phyloP scores from a whole-genome alignment of 257 asterid species.

The Solanum gracilifrons region DNA sequence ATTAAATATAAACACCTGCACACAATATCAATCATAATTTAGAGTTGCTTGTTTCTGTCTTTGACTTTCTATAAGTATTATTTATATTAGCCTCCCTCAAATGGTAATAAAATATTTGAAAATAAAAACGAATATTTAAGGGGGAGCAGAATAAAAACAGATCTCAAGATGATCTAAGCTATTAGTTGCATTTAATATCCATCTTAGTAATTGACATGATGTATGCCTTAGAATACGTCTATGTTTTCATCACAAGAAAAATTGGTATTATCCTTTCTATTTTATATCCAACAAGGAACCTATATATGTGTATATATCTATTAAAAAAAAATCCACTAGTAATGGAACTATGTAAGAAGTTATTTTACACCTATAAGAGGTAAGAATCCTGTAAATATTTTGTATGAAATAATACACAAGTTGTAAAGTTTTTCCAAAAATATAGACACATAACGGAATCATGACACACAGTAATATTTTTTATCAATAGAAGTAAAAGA shows the following conservation, averaged over 20 bases:
- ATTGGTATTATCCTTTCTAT: neutral
- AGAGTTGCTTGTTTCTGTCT: neutral
- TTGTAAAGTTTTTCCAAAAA: neutral
- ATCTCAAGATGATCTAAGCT: neutral
- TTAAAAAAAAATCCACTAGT: neutral
- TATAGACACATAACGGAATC: neutral
- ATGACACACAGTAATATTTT: neutral
- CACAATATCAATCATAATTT: neutral
- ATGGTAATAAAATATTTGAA: neutral
- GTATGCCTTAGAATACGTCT: neutral
- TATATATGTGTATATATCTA: rapidly evolving
- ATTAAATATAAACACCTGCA: neutral
- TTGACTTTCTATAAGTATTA: neutral
- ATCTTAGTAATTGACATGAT: neutral
- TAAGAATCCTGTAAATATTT: neutral
- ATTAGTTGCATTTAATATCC: neutral
- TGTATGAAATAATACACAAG: neutral
- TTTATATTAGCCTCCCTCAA: neutral
- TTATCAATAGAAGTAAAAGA: neutral
- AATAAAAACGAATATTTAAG: neutral
- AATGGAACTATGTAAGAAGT: neutral
- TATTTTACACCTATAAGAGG: neutral
- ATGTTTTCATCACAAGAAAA: neutral
- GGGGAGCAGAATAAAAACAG: neutral
- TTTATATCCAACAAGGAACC: neutral